phyloP scores from a whole-genome alignment of 2,329 filamentous ascomycete species.

The Alternaria angustiovoidea region DNA sequence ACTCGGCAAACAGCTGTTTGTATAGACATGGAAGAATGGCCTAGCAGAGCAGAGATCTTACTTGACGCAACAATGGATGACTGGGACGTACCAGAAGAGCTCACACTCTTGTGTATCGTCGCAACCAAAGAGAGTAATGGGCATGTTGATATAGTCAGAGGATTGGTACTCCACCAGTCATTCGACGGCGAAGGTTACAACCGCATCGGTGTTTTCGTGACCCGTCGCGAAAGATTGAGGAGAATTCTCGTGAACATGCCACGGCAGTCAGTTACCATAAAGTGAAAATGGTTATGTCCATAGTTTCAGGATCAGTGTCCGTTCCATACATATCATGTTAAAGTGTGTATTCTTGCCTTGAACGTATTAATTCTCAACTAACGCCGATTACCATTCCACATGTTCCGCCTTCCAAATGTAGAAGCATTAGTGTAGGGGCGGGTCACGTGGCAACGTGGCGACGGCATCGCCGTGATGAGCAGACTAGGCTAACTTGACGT shows the following conservation, averaged over 20 bases:
- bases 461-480: slow-evolving; percentile 11
- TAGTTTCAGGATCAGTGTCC: not conserved
- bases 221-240: not conserved
- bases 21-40: too few relatives aligned
- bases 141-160: not conserved
- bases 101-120: slow-evolving; percentile 1
- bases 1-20: too few relatives aligned
- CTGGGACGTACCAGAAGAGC: not conserved
- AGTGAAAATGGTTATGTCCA: too few relatives aligned
- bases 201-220: slow-evolving; percentile 1
- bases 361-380: too few relatives aligned
- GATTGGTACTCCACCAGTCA: not conserved
- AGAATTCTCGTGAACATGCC: slow-evolving; percentile 13
- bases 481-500: not conserved
- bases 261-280: not conserved
- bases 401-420: too few relatives aligned
- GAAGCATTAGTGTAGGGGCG: not conserved
- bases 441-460: slow-evolving; percentile 12
- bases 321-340: too few relatives aligned
- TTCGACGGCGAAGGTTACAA: not conserved
- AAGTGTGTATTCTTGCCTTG: too few relatives aligned
- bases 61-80: not conserved
- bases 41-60: not conserved
- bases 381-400: too few relatives aligned
- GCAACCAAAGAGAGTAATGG: not conserved